Evolutionary conservation across 2,329 filamentous ascomycete species (phyloP), one percentile per base, ranked within the genome.

Genomic region (Ceratocystis eucalypticola): DNA sequence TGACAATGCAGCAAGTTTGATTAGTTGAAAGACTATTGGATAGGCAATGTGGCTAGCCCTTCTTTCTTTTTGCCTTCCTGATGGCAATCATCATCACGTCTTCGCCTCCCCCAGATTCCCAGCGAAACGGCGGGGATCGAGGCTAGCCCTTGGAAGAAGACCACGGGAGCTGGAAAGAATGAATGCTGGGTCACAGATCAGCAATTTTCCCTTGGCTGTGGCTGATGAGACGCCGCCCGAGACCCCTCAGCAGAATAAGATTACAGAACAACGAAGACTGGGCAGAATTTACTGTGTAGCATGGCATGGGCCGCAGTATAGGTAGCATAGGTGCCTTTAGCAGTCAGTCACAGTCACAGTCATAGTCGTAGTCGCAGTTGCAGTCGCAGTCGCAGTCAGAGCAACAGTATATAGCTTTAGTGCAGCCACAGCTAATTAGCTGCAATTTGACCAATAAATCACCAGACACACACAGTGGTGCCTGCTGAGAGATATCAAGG

Each of bases 31-130:
- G 17, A 48, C 45, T 20, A 12, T 48, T 48, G 5, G 45, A 48
- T 37, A 46, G n/a, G 45, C 17, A 46, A 46, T 46, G 45, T 17
- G 28, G 22, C 28, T 57, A 57, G 50, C 50, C 15, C 53, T 30
- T 57, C 15, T 57, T 57, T n/a, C 22, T 33, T 57, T 28, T 57
- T 28, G 22, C 53, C 28, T 57, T 57, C 22, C 53, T n/a, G 6
- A 30, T 28, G 22, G 33, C 33, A 37, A 57, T 57, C 22, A 57
- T 57, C 22, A 57, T 28, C 22, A 57, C 15, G 22, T 57, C 22
- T 57, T 57, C 6, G 53, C 53, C 53, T 57, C 53, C 53, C 53
- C 53, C 53, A 57, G 53, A 57, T 57, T 57, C 53, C 53, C 53
- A 57, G 28, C 22, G 8, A 57, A 33, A 57, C 22, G n/a, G 8